Evolutionary conservation across 1,284 basidiomycete species (phyloP).

Genomic region (Irpex sp.): DNA sequence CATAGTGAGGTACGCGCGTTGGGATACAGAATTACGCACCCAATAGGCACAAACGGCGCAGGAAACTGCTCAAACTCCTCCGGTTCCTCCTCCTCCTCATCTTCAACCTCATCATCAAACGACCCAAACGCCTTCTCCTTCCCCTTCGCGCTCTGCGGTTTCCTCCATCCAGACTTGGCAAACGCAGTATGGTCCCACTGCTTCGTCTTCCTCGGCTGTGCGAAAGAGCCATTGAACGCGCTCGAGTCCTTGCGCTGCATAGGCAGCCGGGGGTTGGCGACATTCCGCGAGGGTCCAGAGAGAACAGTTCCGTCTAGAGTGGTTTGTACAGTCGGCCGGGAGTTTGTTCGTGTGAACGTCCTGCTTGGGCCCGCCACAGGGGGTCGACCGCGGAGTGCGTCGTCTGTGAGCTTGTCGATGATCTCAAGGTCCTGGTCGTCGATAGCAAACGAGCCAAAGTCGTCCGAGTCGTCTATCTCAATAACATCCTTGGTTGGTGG

Average conservation of each 20-base stretch:
- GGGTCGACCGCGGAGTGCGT: constrained; percentile 19
- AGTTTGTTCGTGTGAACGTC: constrained; percentile 12
- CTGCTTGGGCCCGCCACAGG: constrained; percentile 35
- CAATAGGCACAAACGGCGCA: constrained; percentile 60
- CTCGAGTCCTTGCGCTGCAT: constrained; percentile 38
- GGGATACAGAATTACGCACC: constrained; percentile 23
- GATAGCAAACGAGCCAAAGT: constrained; percentile 51
- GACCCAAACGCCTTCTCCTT: constrained; percentile 26
- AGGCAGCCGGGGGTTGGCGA: constrained; percentile 9
- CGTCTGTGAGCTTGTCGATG: constrained; percentile 47
- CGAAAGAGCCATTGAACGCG: constrained; percentile 40
- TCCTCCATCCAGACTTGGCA: constrained; percentile 68
- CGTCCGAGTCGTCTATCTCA: constrained; percentile 37
- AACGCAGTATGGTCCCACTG: constrained; percentile 84
- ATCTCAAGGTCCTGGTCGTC: constrained; percentile 46
- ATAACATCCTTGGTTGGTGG: constrained; percentile 20
- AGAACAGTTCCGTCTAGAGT: constrained; percentile 59
- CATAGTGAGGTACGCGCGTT: not conserved
- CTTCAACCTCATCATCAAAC: constrained; percentile 38
- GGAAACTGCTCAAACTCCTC: constrained; percentile 83
- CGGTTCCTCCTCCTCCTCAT: constrained; percentile 43
- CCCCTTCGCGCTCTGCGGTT: constrained; percentile 45
- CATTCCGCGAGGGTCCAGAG: constrained; percentile 25
- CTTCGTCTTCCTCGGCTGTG: constrained; percentile 61
- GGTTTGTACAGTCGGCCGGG: constrained; percentile 45